phyloP scores from a whole-genome alignment of 495 filamentous ascomycete genomes.

The Aspergillus diversus region DNA sequence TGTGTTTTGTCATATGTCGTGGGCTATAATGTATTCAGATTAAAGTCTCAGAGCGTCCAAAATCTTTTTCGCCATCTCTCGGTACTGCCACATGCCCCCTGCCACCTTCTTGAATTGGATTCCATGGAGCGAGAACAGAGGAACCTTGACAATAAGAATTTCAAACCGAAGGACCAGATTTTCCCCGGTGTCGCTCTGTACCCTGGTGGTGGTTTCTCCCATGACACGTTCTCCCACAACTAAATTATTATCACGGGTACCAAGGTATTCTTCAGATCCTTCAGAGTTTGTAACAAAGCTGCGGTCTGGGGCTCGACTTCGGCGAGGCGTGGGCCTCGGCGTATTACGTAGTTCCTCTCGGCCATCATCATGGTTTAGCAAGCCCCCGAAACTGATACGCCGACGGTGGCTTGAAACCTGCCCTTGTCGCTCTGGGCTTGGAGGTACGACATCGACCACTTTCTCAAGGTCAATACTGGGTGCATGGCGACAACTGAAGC shows the following conservation, averaged over 20 bases:
- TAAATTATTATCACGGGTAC: constrained; percentile 39
- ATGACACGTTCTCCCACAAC: constrained; percentile 55
- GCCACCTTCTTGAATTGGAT: constrained; percentile 98
- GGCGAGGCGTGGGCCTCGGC: constrained; percentile 35
- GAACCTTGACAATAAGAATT: constrained; percentile 97
- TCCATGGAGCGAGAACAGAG: constrained; percentile 87
- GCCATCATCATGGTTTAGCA: constrained; percentile 64
- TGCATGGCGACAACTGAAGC: constrained; percentile 84
- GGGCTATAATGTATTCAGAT: constrained; percentile 19
- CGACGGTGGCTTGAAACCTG: constrained; percentile 65
- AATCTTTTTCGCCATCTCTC: constrained; percentile 96
- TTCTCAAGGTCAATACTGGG: constrained; percentile 88
- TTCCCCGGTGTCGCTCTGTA: constrained; percentile 81
- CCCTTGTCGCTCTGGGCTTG: constrained; percentile 57
- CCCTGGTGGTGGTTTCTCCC: constrained; percentile 82
- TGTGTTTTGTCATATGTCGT: constrained; percentile 6
- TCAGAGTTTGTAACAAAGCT: constrained; percentile 79
- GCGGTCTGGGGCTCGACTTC: constrained; percentile 58
- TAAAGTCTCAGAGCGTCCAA: constrained; percentile 83
- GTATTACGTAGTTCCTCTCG: constrained; percentile 39
- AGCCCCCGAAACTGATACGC: constrained; percentile 80
- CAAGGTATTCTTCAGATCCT: constrained; percentile 71
- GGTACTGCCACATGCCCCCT: constrained; percentile 97
- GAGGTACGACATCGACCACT: constrained; percentile 60
- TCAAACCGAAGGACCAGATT: constrained; percentile 87